Base-by-base conservation (phyloP, 352 stramenopile genomes). In the Globisporangium nodosum region DNA sequence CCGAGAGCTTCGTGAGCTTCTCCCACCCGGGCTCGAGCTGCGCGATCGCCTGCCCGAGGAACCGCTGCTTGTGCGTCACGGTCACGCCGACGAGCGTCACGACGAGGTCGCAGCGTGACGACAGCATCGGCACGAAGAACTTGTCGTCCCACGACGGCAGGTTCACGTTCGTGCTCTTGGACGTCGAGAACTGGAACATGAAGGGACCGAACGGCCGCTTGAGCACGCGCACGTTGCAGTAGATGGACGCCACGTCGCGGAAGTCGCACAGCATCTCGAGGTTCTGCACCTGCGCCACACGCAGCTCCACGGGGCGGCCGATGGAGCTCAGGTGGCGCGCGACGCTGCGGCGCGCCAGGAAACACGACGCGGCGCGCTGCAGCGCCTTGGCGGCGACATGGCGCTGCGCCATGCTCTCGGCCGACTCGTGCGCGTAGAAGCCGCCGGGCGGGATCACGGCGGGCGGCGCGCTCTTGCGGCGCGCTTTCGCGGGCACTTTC, bases 151-250 rank as follows among this genome's bases (percentile, higher is more conserved):
- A 93, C 13, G 61, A 76, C 5, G 80, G 80, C 13, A 77, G 52
- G 42, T 88, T 73, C 35, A 88, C 68, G 50, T 86, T 83, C 11
- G 66, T 74, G 57, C 76, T 71, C 52, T 78, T 78, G 18, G 54
- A 56, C 2, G 84, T 87, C 42, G 75, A 74, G 67, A 91, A 93
- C 66, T 93, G 76, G 58, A 91, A 93, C 84, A 93, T 93, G 71
- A 92, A 92, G 40, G 84, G 84, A 0, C 84, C 84, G 52, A 91
- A 93, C 12, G 84, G 84, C 40, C 90, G 88, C 70, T 91, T 91
- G n/a, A 93, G 74, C 57, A 93, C 78, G 51, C 81, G 81, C 3
- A 93, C 76, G 53, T 87, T 90, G 70, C 78, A 93, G 53, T 80
- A 88, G 9, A 90, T 54, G 7, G 76, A 78, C 21, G 65, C 53